phyloP scores from a whole-genome alignment of 345 rosid species.

The Eucalyptus erythrocorys region DNA sequence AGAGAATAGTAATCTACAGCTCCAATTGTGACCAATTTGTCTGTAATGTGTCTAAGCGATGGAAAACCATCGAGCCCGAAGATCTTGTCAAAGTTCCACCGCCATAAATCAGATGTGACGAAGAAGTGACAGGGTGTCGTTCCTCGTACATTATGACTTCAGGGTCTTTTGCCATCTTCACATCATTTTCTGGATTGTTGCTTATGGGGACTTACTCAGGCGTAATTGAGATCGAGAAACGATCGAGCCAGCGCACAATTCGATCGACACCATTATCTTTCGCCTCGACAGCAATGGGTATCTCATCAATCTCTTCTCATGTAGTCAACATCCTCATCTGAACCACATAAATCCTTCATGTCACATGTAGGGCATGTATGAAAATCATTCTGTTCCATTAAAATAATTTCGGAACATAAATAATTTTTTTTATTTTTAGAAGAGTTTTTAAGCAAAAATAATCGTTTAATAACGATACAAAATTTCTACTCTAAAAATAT shows the following conservation, averaged over 20 bases:
- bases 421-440: no score
- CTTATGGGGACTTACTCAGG: fast-evolving
- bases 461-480: no score
- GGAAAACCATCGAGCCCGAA: background rate
- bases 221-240: background rate
- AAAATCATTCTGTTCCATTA: no score
- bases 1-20: background rate
- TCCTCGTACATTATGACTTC: background rate
- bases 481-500: no score
- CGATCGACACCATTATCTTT: background rate
- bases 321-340: fast-evolving
- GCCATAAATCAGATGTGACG: background rate
- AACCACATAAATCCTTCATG: background rate
- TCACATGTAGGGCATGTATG: no score
- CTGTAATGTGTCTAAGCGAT: fast-evolving
- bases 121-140: fast-evolving
- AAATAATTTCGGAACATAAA: no score
- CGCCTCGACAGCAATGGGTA: fast-evolving
- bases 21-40: background rate
- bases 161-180: background rate
- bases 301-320: background rate
- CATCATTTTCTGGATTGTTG: background rate
- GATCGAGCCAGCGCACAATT: background rate
- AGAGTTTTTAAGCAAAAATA: no score
- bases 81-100: background rate